Percentiles rank a stretch among this genome's conserved stretches.
Evolutionary conservation across 2,329 filamentous ascomycete genomes (phyloP).

Genomic region (Pseudocercospora fuligena): DNA sequence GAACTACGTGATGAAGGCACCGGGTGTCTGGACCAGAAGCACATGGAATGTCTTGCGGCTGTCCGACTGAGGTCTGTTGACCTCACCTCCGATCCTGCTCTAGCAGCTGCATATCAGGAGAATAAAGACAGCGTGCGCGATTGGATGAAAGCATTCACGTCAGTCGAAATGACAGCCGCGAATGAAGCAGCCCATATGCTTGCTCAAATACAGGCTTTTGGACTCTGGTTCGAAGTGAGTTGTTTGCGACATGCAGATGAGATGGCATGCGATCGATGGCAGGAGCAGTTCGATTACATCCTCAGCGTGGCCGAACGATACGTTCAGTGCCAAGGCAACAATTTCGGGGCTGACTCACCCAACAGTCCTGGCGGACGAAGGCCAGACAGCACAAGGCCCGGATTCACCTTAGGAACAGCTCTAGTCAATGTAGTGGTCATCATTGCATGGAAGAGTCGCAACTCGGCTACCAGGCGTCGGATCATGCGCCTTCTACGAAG

Average conservation of each 20-base stretch:
- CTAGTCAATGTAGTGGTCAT: neutral
- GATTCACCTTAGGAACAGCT: neutral
- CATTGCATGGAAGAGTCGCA: slow-evolving; percentile 2
- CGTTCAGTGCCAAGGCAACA: neutral
- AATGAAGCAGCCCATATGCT: slow-evolving; percentile 2
- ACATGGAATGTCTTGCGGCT: neutral
- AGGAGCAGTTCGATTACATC: slow-evolving; percentile 7
- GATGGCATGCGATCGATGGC: neutral
- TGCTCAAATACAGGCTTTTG: slow-evolving; percentile 6
- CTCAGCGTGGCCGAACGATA: slow-evolving; percentile 8
- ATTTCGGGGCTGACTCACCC: too few species aligned
- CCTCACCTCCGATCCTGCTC: neutral
- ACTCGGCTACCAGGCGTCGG: neutral
- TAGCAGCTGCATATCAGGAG: neutral
- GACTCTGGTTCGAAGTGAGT: slow-evolving; percentile 5
- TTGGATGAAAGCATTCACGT: slow-evolving; percentile 10
- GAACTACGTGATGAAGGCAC: neutral
- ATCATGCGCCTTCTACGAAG: neutral
- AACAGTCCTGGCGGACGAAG: too few species aligned
- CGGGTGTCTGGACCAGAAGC: neutral
- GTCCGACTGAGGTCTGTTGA: neutral
- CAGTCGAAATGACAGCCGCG: neutral
- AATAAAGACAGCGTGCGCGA: neutral
- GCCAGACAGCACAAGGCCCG: neutral
- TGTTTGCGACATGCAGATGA: neutral